Evolutionary conservation across 106 monocot genomes (phyloP).

Genomic region (Dioscorea alata): DNA sequence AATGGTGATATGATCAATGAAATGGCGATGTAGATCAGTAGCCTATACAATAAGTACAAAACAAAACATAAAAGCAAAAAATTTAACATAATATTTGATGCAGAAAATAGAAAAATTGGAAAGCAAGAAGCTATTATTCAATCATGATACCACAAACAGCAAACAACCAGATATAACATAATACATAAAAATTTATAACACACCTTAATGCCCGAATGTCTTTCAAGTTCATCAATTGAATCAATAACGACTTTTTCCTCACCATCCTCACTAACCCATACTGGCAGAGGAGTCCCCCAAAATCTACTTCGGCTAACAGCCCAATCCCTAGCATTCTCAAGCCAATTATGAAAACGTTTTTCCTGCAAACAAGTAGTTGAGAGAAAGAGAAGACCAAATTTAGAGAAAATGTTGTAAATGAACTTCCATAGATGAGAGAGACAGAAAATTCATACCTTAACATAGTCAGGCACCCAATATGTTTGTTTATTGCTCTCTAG

Average conservation of each 20-base stretch:
- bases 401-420: neutral
- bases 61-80: too few relatives aligned
- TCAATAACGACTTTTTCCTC: constrained; percentile 80
- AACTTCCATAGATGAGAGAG: neutral
- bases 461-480: constrained; percentile 97
- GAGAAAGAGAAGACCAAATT: neutral
- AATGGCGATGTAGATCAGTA: constrained; percentile 91
- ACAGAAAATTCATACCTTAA: constrained; percentile 55
- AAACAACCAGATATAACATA: neutral
- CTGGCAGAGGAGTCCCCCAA: constrained; percentile 97
- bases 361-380: constrained; percentile 36
- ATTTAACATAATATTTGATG: too few relatives aligned
- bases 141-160: too few relatives aligned
- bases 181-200: neutral
- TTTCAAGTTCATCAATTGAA: constrained; percentile 85
- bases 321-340: constrained; percentile 99
- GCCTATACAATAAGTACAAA: constrained; percentile 36
- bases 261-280: constrained; percentile 92
- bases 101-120: too few relatives aligned
- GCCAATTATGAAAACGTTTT: constrained; percentile 97
- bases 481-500: constrained; percentile 88
- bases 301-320: constrained; percentile 95
- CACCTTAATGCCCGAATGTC: constrained; percentile 83
- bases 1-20: constrained; percentile 95
- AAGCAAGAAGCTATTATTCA: too few relatives aligned